These are phyloP conservation scores for Penicillium digitatum DNA, from an alignment of 2,329 filamentous ascomycete species.

Conservation along the genomic window DNA sequence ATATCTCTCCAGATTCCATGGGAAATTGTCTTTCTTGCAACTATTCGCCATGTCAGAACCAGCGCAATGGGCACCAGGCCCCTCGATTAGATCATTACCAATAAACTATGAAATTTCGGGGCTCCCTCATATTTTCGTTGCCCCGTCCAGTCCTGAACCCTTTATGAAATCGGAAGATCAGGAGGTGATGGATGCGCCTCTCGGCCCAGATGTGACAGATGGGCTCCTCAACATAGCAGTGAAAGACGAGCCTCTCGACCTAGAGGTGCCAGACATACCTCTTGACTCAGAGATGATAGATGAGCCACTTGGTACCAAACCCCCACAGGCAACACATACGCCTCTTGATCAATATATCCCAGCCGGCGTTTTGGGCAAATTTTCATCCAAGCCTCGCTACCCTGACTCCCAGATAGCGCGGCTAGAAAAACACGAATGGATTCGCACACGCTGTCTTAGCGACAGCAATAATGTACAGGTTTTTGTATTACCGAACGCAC, in stretches of 20 bases:
- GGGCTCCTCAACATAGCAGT: neutral
- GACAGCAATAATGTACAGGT: conserved; percentile 29
- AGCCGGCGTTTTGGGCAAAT: conserved; percentile 30
- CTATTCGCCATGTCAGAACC: neutral
- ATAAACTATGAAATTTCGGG: neutral
- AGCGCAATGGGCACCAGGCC: too few species aligned
- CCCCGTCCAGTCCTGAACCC: neutral
- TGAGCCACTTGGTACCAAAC: neutral
- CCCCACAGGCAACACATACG: neutral
- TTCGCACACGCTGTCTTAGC: conserved; percentile 26
- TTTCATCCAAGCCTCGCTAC: conserved; percentile 6
- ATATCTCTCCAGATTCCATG: neutral
- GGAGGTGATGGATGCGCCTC: neutral
- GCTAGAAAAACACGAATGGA: conserved; percentile 36
- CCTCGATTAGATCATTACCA: neutral
- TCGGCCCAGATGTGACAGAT: neutral
- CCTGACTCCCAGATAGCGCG: conserved; percentile 22
- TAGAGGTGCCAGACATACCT: neutral
- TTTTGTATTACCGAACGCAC: conserved; percentile 41
- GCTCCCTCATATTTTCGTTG: neutral
- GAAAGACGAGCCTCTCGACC: neutral
- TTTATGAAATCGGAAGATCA: neutral
- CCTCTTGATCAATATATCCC: conserved; percentile 18
- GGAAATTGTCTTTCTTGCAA: neutral
- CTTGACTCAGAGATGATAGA: neutral